Percentiles rank a stretch among this genome's conserved stretches.
Evolutionary conservation across 2,329 filamentous ascomycete species (phyloP).

Genomic region (Pleomassaria siparia): DNA sequence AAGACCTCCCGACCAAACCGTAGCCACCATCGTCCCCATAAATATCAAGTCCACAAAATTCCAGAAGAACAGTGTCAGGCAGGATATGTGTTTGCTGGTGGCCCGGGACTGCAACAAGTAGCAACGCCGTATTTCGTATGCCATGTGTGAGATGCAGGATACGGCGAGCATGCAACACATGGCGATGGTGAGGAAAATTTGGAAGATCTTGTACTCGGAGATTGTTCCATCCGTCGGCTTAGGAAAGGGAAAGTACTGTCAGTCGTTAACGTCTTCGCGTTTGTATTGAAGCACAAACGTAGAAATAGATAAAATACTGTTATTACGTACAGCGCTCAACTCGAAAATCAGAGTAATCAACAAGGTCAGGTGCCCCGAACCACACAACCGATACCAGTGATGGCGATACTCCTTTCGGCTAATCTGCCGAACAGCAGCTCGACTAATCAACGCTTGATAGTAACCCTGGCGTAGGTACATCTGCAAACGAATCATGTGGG

Average conservation of each 20-base stretch:
- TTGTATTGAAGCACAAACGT: neutral
- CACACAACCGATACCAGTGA: neutral
- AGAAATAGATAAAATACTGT: neutral
- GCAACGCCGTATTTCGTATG: conserved; percentile 1
- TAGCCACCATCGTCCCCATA: neutral
- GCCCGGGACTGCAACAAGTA: neutral
- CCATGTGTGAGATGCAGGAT: neutral
- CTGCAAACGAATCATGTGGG: neutral
- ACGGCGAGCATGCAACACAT: neutral
- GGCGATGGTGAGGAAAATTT: neutral
- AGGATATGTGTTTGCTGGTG: neutral
- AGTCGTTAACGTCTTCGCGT: neutral
- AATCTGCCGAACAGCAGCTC: neutral
- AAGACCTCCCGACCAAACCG: neutral
- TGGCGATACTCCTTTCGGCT: neutral
- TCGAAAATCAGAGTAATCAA: neutral
- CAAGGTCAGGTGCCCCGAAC: neutral
- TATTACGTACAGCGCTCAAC: neutral
- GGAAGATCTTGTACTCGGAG: neutral
- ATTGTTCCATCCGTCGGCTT: neutral
- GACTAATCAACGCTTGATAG: too few species aligned
- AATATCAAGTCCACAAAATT: neutral
- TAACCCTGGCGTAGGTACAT: neutral
- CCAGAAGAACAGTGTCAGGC: neutral
- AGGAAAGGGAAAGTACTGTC: neutral